phyloP scores from a whole-genome alignment of 2,329 filamentous ascomycete species.

The Metarhizium album region DNA sequence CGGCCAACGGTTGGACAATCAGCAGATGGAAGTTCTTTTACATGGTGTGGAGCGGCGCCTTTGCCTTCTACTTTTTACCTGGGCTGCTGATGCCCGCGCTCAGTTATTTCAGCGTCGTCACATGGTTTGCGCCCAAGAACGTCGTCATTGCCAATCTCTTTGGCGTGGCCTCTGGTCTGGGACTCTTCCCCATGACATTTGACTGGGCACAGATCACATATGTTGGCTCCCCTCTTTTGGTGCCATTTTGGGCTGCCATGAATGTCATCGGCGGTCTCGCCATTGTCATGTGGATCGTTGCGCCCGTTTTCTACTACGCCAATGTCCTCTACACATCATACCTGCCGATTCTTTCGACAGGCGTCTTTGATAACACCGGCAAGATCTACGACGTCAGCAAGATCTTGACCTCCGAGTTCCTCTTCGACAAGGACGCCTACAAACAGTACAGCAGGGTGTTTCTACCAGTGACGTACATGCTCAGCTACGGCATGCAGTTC shows the following conservation, averaged over 20 bases:
- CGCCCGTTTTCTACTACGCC: slow-evolving; percentile 69
- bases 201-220: slow-evolving; percentile 88
- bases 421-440: slow-evolving; percentile 70
- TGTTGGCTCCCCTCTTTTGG: slow-evolving; percentile 74
- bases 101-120: slow-evolving; percentile 81
- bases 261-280: slow-evolving; percentile 74
- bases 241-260: slow-evolving; percentile 77
- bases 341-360: slow-evolving; percentile 75
- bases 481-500: slow-evolving; percentile 81
- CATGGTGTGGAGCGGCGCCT: slow-evolving; percentile 57
- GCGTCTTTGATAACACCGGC: slow-evolving; percentile 78
- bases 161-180: slow-evolving; percentile 73
- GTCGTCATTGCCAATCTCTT: slow-evolving; percentile 82
- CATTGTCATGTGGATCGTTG: slow-evolving; percentile 75
- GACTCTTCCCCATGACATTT: slow-evolving; percentile 76
- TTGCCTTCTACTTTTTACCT: slow-evolving; percentile 76
- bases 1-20: slow-evolving; percentile 72
- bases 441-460: slow-evolving; percentile 75
- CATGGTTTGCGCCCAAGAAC: slow-evolving; percentile 79
- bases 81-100: slow-evolving; percentile 73
- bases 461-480: slow-evolving; percentile 74
- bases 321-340: slow-evolving; percentile 75
- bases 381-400: slow-evolving; percentile 70
- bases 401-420: slow-evolving; percentile 65
- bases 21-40: slow-evolving; percentile 80